These are phyloP conservation scores for Pythium oligandrum DNA, from an alignment of 352 stramenopile species.

Conservation along the genomic window DNA sequence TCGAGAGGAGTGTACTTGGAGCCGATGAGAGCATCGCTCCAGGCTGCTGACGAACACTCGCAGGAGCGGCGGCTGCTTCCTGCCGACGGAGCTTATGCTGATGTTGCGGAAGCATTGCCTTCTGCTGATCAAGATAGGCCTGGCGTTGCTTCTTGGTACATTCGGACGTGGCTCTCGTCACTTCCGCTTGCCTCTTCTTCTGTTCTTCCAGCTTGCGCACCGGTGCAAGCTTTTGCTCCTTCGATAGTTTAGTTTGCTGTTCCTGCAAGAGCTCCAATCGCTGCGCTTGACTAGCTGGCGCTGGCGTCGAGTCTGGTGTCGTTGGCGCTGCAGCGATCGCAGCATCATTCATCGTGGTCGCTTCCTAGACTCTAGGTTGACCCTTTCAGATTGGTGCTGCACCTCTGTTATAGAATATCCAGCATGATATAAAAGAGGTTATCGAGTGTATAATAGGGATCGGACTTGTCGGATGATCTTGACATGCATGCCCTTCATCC, in stretches of 20 bases:
- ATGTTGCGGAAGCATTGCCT: slow-evolving; percentile 8
- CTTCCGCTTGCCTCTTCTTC: slow-evolving; percentile 68
- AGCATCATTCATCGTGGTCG: slow-evolving; percentile 5
- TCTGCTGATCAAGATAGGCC: slow-evolving; percentile 20
- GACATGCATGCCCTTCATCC: no score
- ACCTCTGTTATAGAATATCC: no score
- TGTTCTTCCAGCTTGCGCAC: slow-evolving; percentile 69
- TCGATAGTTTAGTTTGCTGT: slow-evolving; percentile 61
- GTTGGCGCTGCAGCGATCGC: slow-evolving; percentile 11
- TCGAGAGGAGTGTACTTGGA: slow-evolving; percentile 7
- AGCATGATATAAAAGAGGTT: no score
- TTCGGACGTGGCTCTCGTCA: slow-evolving; percentile 33
- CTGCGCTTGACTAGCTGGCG: slow-evolving; percentile 37
- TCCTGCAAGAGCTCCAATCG: slow-evolving; percentile 50
- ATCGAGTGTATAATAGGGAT: no score
- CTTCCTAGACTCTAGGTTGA: no score
- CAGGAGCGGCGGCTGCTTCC: neutral
- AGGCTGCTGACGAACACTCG: no score
- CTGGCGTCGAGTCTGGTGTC: slow-evolving; percentile 18
- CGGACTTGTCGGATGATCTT: no score
- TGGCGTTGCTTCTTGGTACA: slow-evolving; percentile 58
- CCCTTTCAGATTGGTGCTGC: no score
- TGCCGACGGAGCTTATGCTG: slow-evolving; percentile 44
- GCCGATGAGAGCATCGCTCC: no score
- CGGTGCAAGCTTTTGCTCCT: slow-evolving; percentile 54